Evolutionary conservation across 805 yeast genomes (phyloP), one percentile per base, ranked within the genome.

Genomic region (Ogataea haglerorum): DNA sequence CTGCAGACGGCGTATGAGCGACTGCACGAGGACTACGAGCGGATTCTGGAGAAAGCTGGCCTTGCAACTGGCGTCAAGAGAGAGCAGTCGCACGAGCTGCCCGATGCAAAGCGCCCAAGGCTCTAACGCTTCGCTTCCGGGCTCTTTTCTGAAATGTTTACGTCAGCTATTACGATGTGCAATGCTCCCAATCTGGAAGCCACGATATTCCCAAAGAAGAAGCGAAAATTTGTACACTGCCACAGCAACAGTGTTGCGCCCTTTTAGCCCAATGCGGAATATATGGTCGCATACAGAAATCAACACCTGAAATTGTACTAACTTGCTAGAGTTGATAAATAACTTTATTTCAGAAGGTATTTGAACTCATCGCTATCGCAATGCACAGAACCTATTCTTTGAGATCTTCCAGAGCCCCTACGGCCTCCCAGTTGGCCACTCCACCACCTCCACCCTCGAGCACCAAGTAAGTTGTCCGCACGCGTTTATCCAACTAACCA

Each of bases 391-490:
- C 99, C 36, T 93, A 93, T 70, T 91, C 99, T 24, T 75, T 91
- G 70, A 89, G 99, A 79, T 82, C 89, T 57, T 67, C 83, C 40
- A 85, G 96, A 69, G 98, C 97, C 29, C 99, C 99, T 47, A 90
- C 99, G 44, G 98, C 98, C 46, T 79, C 96, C 52, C 96, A 91
- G 69, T 69, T 91, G 68, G 90, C 84, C 64, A 76, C 85, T 36
- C 97, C 98, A 23, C 91, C 95, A 41, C 98, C 98, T 33, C 82
- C 95, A 30, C 82, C 95, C 31, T 81, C 96, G 21, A 72, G 95
- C 42, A 85, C 97, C 58, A 88, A 88, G 72, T 38, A 38, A 38
- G 42, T 38, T 16, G 15, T 13, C 13, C 30, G 14, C 17, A 26
- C 34, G 27, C 34, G 24, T 9, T 25, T 13, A 15, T 17, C 9